A percentile compares a stretch with the other conserved stretches of the same genome.
Conservation (phyloP, 768 basidiomycete genomes). For the Suillus alpinus region DNA sequence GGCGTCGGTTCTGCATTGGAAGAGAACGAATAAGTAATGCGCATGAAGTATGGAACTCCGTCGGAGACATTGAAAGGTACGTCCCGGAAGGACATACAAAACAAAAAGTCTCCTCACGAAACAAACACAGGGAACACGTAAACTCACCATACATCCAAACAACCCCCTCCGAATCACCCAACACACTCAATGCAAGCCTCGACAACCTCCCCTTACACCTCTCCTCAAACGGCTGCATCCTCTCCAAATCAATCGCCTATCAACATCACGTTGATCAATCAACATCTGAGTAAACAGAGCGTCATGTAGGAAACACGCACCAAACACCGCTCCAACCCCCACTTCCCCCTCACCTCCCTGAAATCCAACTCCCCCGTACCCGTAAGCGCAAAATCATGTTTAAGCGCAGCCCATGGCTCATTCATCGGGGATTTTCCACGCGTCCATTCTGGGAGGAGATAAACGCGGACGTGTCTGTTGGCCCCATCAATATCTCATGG, state of each 20-base stretch:
- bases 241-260: background rate
- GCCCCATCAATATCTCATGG: background rate
- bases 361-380: slow-evolving; percentile 19
- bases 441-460: slow-evolving; percentile 28
- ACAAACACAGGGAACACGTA: background rate
- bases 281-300: background rate
- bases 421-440: slow-evolving; percentile 28
- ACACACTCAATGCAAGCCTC: background rate
- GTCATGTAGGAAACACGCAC: background rate
- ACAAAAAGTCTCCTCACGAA: background rate
- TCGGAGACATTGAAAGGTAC: slow-evolving; percentile 22
- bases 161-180: background rate
- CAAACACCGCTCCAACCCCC: slow-evolving; percentile 16
- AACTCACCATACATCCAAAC: slow-evolving; percentile 21
- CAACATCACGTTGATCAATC: background rate
- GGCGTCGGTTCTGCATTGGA: slow-evolving; percentile 25
- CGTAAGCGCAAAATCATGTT: slow-evolving; percentile 26
- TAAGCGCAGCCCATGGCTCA: slow-evolving; percentile 24
- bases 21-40: background rate
- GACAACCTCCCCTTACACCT: background rate
- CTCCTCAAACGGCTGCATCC: background rate
- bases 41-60: slow-evolving; percentile 4
- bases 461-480: slow-evolving; percentile 29
- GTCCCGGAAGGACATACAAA: slow-evolving; percentile 3
- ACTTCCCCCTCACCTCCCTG: slow-evolving; percentile 15